Evolutionary conservation across 2,329 filamentous ascomycete genomes (phyloP).

Genomic region (Ceratocystis lukuohia): DNA sequence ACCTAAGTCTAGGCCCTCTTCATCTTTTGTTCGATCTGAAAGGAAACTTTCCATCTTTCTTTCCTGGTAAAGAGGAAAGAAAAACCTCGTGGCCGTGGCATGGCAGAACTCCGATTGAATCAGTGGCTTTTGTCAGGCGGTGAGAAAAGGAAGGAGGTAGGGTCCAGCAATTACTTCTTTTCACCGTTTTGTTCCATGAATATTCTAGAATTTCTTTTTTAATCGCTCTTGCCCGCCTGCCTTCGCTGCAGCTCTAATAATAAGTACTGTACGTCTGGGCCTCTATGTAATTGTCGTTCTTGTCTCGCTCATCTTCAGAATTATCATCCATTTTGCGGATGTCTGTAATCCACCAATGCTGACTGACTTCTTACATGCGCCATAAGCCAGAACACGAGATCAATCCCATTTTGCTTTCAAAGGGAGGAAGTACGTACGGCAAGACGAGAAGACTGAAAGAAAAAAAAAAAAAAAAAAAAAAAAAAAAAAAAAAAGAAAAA

Average conservation of each 20-base stretch:
- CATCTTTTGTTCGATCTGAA: background rate
- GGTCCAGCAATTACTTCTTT: too few relatives aligned
- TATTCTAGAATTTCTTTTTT: conserved; percentile 8
- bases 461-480: background rate
- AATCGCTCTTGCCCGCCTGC: background rate
- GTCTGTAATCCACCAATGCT: background rate
- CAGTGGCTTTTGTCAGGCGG: background rate
- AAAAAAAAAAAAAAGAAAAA: too few relatives aligned
- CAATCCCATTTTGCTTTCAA: background rate
- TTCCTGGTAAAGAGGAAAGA: background rate
- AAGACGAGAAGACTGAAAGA: background rate
- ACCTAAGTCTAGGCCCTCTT: background rate
- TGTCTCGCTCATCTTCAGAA: background rate
- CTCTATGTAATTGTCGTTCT: background rate
- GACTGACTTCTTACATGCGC: background rate
- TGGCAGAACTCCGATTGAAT: background rate
- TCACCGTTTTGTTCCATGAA: background rate
- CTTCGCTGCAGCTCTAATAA: background rate
- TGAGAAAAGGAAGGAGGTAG: background rate
- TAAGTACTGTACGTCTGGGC: too few relatives aligned
- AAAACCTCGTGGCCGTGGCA: background rate
- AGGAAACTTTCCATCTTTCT: background rate
- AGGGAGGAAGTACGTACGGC: background rate
- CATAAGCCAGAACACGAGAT: background rate
- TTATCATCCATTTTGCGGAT: background rate